Evolutionary conservation across 768 basidiomycete genomes (phyloP), one percentile per base, ranked within the genome.

Genomic region (Termitomyces sp.): DNA sequence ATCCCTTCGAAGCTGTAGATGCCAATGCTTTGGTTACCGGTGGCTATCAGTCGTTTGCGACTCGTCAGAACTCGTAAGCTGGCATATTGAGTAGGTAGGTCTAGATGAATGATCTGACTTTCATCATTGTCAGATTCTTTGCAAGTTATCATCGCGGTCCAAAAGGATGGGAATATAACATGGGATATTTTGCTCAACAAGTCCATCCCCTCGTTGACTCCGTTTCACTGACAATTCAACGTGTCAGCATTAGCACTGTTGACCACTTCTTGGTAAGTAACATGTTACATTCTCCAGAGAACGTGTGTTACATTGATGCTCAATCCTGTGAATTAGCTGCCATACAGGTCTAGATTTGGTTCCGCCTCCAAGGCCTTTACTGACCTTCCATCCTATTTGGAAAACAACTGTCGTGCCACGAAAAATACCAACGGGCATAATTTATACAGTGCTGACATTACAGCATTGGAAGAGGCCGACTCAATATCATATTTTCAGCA

Each of bases 111-210:
- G 37, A 44, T 27, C 4, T 16, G 16, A 26, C 16, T 27, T 24
- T 7, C 31, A 12, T 52, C 46, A 14, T 37, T 53, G 13, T 4
- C 32, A 80, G 78, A 6, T 79, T 79, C 65, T 82, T 80, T 61
- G 70, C 79, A 16, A 79, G 75, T 56, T 80, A 78, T 56, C 66
- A 67, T 46, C 71, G 72, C 16, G 71, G 73, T 34, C 59, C 71
- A 27, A 61, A 63, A 36, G 69, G 74, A 26, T 78, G 77, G 76
- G 65, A 69, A 32, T 79, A 79, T 55, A 63, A 67, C 51, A 73
- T 82, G 74, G 79, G 79, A 20, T 80, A 83, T 59, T 86, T 85
- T 66, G 84, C 82, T 1, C 76, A 78, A 56, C 74, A 79, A 59
- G 70, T 74, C 7, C 80, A 81, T 37, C 84, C 85, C 26, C 68